Evolutionary conservation across 495 filamentous ascomycete species (phyloP), one percentile per base, ranked within the genome.

Genomic region (Neurospora sp.): DNA sequence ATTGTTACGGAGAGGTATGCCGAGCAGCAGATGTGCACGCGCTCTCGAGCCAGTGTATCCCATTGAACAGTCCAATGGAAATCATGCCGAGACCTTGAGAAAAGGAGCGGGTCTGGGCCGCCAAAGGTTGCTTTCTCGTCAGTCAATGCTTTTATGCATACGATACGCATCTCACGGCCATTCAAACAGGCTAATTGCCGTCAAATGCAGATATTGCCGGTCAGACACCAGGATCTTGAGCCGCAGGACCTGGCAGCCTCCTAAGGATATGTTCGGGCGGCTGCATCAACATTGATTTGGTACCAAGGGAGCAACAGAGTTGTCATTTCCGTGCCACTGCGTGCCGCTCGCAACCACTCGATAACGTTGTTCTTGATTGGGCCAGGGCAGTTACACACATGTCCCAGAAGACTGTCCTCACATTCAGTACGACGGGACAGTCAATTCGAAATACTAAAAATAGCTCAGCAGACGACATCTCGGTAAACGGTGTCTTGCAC

Each of bases 121-220:
- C 72, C 70, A 71, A 71, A 53, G 74, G 37, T 61, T 42, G 65
- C 70, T 61, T 71, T 69, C 53, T 68, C 27, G 27, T 65, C 22
- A 65, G 27, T 71, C 72, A 40, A 59, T 75, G 40, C 17, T 72
- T 20, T 27, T 39, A 45, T 48, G 42, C 27, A n/a, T 39, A 73
- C 38, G 27, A 59, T 38, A 45, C 39, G 45, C 35, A 38, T 38
- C 27, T 68, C 10, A 9, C 45, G 45, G 17, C 31, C 35, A 31
- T 31, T 72, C 69, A 71, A 74, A 74, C 76, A 79, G 78, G 76
- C 76, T 79, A 79, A 78, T 78, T 79, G 75, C 70, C 72, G 69
- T 72, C 53, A 65, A 65, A 65, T 73, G 22, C 70, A 44, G 72
- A 74, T 74, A 77, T 74, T 77, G 74, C 76, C 73, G 37, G 70